Evolutionary conservation across 768 basidiomycete species (phyloP).

Genomic region (Crepidotus variabilis): DNA sequence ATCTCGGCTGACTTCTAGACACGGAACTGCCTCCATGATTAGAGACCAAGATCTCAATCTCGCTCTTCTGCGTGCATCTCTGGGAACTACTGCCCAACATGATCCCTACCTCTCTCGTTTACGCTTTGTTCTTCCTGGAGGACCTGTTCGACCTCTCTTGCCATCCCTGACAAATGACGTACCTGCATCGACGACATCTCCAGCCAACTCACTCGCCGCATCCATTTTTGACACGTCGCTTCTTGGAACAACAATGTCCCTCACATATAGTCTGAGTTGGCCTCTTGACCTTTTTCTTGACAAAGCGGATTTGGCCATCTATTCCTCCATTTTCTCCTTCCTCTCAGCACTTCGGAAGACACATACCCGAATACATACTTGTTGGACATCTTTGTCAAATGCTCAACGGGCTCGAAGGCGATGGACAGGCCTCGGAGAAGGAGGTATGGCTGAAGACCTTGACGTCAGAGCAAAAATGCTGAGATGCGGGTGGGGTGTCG

Average conservation of each 20-base stretch:
- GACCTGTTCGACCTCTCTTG: conserved; percentile 77
- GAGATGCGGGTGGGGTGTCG: conserved; percentile 82
- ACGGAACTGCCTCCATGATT: conserved; percentile 70
- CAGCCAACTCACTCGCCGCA: conserved; percentile 26
- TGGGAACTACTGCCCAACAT: conserved; percentile 85
- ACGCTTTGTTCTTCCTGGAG: conserved; percentile 74
- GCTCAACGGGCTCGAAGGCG: conserved; percentile 78
- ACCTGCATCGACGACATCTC: conserved; percentile 33
- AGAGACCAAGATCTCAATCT: conserved; percentile 88
- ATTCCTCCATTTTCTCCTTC: conserved; percentile 77
- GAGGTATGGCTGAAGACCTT: conserved; percentile 72
- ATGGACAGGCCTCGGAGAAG: conserved; percentile 87
- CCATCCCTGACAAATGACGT: conserved; percentile 56
- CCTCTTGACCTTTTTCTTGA: conserved; percentile 89
- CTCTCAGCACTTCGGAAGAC: conserved; percentile 82
- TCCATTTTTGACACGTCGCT: conserved; percentile 70
- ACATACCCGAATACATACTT: conserved; percentile 72
- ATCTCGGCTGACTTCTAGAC: conserved; percentile 67
- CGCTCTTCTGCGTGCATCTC: conserved; percentile 80
- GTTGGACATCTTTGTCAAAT: conserved; percentile 85
- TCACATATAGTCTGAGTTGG: conserved; percentile 77
- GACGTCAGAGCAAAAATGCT: conserved; percentile 61
- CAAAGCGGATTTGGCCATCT: conserved; percentile 66
- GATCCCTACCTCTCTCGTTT: conserved; percentile 74
- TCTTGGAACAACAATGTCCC: conserved; percentile 71